Base-by-base conservation (phyloP, 345 rosid genomes). In the Citrus trifoliata region DNA sequence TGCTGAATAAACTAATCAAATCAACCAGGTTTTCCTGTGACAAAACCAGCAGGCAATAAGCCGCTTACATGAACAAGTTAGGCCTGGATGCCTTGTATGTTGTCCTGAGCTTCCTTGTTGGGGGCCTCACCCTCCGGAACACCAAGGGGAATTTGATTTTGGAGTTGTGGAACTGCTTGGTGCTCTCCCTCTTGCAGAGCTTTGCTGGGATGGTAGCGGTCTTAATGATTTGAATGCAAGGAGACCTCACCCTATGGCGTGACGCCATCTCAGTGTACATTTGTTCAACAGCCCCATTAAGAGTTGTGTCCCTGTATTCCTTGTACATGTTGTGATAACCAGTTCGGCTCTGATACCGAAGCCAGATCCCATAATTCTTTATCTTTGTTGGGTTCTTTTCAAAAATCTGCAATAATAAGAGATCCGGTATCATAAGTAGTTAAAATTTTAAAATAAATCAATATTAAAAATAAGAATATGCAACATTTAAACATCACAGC, bases 181-280 rank as follows among this genome's bases (percentile, higher is more conserved):
- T 85, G 84, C 85, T 87, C 74, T 89, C 93, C 75, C 95, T 88
- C 90, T 88, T 91, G 89, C 95, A 91, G 0, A 89, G 88, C 83
- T 86, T 86, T 7, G 93, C 90, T 0, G 89, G 89, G 71, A 89
- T 80, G 0, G 93, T 91, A 0, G 90, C 91, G 5, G 91, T 91
- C 85, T 90, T 90, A 32, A 91, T 90, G 72, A 91, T 88, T 83
- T 91, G 91, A 33, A 91, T 89, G 81, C 93, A 91, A 4, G 93
- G 93, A 78, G 79, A 85, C 85, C 93, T 87, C n/a, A 88, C 93
- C 35, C 91, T 86, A 79, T 88, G 93, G 21, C 93, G 86, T 2
- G 92, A 91, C 0, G 90, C 93, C 95, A 91, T 89, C 88, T 91
- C 95, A 0, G 77, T 88, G 82, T 91, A 89, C 92, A 91, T 91